Conservation (phyloP, 805 yeast species). For the Metschnikowia cerradonensis region DNA sequence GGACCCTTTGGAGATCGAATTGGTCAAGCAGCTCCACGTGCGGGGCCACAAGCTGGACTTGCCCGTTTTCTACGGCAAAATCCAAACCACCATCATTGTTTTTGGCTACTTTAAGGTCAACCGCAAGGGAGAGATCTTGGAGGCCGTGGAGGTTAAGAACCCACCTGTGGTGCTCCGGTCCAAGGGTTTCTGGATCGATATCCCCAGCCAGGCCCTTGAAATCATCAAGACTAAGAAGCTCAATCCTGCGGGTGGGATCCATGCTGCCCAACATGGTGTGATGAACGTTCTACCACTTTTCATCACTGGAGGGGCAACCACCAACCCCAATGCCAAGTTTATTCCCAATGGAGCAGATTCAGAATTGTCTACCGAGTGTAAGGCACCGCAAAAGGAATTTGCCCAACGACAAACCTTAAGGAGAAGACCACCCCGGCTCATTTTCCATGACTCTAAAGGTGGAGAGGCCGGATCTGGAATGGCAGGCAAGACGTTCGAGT, state of each 20-base stretch:
- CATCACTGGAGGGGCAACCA: conserved; percentile 63
- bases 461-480: conserved; percentile 79
- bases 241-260: conserved; percentile 87
- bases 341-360: conserved; percentile 31
- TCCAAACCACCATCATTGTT: conserved; percentile 69
- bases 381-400: conserved; percentile 96
- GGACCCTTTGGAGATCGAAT: conserved; percentile 75
- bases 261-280: conserved; percentile 90
- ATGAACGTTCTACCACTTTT: conserved; percentile 74
- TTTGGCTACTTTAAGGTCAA: conserved; percentile 93
- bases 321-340: conserved; percentile 30
- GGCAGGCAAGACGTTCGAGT: conserved; percentile 73
- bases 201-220: conserved; percentile 63
- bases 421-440: conserved; percentile 79
- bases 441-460: conserved; percentile 81
- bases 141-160: conserved; percentile 86
- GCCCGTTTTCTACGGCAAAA: conserved; percentile 73
- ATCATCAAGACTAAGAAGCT: conserved; percentile 53
- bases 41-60: conserved; percentile 33
- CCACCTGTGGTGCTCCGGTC: conserved; percentile 72
- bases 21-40: conserved; percentile 49
- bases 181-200: conserved; percentile 89
- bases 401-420: conserved; percentile 68
- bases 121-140: conserved; percentile 71
- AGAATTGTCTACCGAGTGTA: conserved; percentile 89